Conservation (phyloP, 31 red algal species). For the Asparagopsis taxiformis region DNA sequence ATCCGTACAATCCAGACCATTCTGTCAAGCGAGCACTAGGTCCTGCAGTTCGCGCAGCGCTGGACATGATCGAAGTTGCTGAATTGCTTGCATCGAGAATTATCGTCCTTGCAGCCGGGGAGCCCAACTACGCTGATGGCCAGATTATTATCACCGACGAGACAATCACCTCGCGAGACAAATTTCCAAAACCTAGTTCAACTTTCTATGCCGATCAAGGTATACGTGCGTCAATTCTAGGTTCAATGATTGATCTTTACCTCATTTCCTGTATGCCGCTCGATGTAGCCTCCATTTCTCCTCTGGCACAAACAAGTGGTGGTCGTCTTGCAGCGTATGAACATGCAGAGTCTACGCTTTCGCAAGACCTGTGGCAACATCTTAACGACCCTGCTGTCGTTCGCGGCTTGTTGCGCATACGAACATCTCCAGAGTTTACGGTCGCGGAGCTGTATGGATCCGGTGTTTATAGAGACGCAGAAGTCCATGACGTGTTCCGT, state of each 20-base stretch:
- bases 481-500: slow-evolving; percentile 55
- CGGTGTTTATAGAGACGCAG: slow-evolving; percentile 43
- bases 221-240: slow-evolving; percentile 31
- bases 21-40: slow-evolving; percentile 26
- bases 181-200: slow-evolving; percentile 14
- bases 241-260: slow-evolving; percentile 63
- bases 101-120: slow-evolving; percentile 37
- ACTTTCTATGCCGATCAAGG: slow-evolving; percentile 48
- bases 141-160: neutral
- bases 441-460: slow-evolving; percentile 41
- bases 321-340: slow-evolving; percentile 35
- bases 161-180: neutral
- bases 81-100: slow-evolving; percentile 33
- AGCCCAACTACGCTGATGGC: slow-evolving; percentile 51
- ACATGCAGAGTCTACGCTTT: slow-evolving; percentile 7
- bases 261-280: slow-evolving; percentile 15
- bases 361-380: slow-evolving; percentile 64
- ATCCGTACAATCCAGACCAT: neutral
- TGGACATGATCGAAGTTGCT: slow-evolving; percentile 56
- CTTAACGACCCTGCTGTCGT: slow-evolving; percentile 68
- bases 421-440: slow-evolving; percentile 10
- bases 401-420: slow-evolving; percentile 38
- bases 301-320: slow-evolving; percentile 54
- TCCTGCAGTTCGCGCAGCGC: slow-evolving; percentile 23
- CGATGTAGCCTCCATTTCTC: slow-evolving; percentile 42